Conservation (phyloP, 2,329 filamentous ascomycete genomes). For the Lachnellula willkommii region DNA sequence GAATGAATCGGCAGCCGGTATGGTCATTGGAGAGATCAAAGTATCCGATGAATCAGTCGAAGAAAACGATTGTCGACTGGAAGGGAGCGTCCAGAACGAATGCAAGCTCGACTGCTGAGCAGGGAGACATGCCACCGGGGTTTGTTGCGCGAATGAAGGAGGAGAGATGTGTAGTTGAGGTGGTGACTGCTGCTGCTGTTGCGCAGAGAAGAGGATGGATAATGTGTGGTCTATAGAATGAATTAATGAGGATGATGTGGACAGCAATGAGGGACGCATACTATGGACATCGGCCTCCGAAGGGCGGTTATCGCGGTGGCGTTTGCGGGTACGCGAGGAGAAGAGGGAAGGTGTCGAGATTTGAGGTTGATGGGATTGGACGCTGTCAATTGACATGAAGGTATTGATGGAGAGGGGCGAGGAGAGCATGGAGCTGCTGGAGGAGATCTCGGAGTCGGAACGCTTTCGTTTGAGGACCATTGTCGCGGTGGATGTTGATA, state of each 20-base stretch:
- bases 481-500: conserved; percentile 1
- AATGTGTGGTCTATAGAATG: conserved; percentile 43
- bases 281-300: conserved; percentile 43
- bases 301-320: conserved; percentile 53
- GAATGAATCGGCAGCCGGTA: conserved; percentile 12
- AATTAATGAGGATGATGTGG: conserved; percentile 10
- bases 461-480: conserved; percentile 61
- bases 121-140: conserved; percentile 16
- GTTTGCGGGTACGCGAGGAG: conserved; percentile 55
- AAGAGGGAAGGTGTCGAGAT: conserved; percentile 40
- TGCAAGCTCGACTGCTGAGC: conserved; percentile 50
- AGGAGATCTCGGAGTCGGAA: conserved; percentile 52
- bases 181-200: conserved; percentile 34
- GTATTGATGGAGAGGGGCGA: conserved; percentile 30
- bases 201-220: conserved; percentile 52
- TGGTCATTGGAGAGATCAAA: conserved; percentile 9
- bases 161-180: conserved; percentile 14
- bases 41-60: conserved; percentile 26
- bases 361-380: conserved; percentile 26
- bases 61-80: conserved; percentile 30
- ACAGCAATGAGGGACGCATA: conserved; percentile 13
- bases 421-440: conserved; percentile 41
- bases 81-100: conserved; percentile 54
- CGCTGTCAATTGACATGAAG: conserved; percentile 33
- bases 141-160: conserved; percentile 14